These are phyloP conservation scores for Podaxis pistillaris DNA, from an alignment of 768 basidiomycete species.

Conservation along the genomic window DNA sequence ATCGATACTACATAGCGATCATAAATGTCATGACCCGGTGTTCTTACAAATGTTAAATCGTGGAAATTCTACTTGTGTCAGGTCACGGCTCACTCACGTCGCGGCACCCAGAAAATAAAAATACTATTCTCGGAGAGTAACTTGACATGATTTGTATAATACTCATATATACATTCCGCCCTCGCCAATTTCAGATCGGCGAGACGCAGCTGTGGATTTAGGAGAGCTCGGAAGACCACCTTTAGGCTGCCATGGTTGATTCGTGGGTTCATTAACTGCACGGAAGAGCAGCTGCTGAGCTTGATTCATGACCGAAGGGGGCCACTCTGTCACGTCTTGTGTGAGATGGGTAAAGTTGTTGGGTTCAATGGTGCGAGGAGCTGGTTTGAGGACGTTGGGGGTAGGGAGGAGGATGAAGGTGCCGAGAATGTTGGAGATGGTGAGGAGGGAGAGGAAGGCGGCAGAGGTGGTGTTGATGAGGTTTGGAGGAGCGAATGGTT, in stretches of 20 bases:
- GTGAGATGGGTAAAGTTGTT: slow-evolving; percentile 32
- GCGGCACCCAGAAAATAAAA: no score
- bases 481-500: slow-evolving; percentile 54
- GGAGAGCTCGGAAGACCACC: not conserved
- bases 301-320: slow-evolving; percentile 28
- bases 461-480: slow-evolving; percentile 55
- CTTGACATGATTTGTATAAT: no score
- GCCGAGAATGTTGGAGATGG: slow-evolving; percentile 19
- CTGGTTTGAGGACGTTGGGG: slow-evolving; percentile 37
- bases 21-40: no score
- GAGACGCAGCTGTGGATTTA: not conserved
- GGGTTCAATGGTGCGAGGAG: slow-evolving; percentile 37
- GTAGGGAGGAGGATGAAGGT: slow-evolving; percentile 50
- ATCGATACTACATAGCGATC: no score
- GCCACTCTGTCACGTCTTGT: slow-evolving; percentile 35
- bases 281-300: slow-evolving; percentile 36
- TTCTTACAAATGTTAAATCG: no score
- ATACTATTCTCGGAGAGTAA: no score
- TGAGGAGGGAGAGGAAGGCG: slow-evolving; percentile 44
- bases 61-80: no score
- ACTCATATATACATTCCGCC: slow-evolving; percentile 51
- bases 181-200: slow-evolving; percentile 37
- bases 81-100: no score
- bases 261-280: slow-evolving; percentile 28
- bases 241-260: slow-evolving; percentile 17